Evolutionary conservation across 106 monocot species (phyloP).

Genomic region (Platanthera guangdongensis): DNA sequence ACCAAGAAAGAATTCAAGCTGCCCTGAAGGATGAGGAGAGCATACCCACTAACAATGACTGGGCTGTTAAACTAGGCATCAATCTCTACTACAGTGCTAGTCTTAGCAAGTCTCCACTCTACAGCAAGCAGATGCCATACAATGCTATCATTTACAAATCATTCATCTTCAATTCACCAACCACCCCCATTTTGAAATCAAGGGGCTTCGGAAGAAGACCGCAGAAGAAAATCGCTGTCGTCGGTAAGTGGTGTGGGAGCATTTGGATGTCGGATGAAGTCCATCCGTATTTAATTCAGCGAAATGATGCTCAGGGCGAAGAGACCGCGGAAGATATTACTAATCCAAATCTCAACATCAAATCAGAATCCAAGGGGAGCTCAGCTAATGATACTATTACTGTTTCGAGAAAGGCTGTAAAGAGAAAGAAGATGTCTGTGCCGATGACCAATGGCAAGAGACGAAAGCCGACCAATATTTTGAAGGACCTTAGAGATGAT

Average conservation of each 20-base stretch:
- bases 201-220: conserved; percentile 24
- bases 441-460: conserved; percentile 31
- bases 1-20: conserved; percentile 35
- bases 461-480: conserved; percentile 2
- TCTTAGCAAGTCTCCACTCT: conserved; percentile 77
- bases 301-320: conserved; percentile 15
- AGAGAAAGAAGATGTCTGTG: conserved; percentile 26
- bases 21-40: conserved; percentile 69
- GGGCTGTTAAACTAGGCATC: conserved; percentile 79
- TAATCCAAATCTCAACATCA: neutral
- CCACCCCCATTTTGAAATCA: conserved; percentile 18
- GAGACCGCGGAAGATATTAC: conserved; percentile 13
- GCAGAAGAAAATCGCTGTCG: conserved; percentile 57
- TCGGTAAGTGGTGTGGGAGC: conserved; percentile 84
- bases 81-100: conserved; percentile 77
- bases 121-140: conserved; percentile 82
- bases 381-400: conserved; percentile 5
- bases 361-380: conserved; percentile 1
- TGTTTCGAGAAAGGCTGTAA: conserved; percentile 14
- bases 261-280: conserved; percentile 85
- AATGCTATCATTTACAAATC: conserved; percentile 67
- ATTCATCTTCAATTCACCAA: conserved; percentile 33
- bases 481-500: conserved; percentile 4
- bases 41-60: conserved; percentile 58
- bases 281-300: conserved; percentile 49